phyloP scores from a whole-genome alignment of 176 grass and related monocot species.

The Lolium rigidum region DNA sequence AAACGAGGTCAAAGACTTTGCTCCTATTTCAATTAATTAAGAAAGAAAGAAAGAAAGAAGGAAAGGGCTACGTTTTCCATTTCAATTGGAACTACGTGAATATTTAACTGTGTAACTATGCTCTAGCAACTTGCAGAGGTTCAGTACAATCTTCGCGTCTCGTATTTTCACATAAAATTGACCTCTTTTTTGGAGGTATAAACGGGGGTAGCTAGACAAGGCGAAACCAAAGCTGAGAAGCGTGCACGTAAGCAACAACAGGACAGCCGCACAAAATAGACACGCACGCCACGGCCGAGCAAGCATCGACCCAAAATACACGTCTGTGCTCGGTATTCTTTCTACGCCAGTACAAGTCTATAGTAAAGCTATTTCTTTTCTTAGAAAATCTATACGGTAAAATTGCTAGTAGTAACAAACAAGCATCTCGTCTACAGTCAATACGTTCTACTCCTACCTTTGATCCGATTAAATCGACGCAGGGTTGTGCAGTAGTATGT shows the following conservation, averaged over 20 bases:
- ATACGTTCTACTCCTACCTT: no score
- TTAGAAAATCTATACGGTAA: no score
- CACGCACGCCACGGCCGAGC: not conserved
- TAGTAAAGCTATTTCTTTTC: no score
- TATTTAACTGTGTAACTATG: not conserved
- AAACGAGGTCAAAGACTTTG: no score
- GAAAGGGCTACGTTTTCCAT: not conserved
- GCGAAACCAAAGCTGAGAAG: not conserved
- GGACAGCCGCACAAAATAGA: not conserved
- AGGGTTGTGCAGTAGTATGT: no score
- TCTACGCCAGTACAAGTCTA: no score
- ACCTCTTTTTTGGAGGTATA: conserved; percentile 40
- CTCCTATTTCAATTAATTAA: no score
- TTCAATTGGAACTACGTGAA: not conserved
- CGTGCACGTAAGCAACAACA: conserved; percentile 44
- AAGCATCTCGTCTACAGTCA: no score
- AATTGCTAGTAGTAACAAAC: no score
- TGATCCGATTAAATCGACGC: no score
- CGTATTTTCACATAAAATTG: not conserved
- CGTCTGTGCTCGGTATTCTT: no score
- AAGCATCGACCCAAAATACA: not conserved
- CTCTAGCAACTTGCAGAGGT: not conserved
- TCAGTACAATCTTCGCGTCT: not conserved
- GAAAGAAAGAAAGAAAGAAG: no score
- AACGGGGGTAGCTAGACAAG: not conserved